Percentiles rank a stretch among this genome's conserved stretches.
Evolutionary conservation across 139 green algal genomes (phyloP).

Genomic region (Mesostigma viride): DNA sequence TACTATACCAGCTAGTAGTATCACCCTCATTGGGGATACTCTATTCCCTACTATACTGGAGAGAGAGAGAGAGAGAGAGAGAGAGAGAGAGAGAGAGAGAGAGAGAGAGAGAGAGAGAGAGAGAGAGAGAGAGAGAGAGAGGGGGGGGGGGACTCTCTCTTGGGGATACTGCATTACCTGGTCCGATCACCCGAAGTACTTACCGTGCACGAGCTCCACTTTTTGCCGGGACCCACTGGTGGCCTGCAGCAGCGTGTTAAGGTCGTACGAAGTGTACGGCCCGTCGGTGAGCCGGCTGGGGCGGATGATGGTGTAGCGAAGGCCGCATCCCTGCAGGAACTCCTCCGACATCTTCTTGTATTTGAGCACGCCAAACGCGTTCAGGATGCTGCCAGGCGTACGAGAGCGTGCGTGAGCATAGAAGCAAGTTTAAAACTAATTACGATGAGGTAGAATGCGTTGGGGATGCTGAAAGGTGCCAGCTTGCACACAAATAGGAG

Average conservation of each 20-base stretch:
- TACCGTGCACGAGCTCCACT: too few species aligned
- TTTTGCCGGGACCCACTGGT: slow-evolving; percentile 18
- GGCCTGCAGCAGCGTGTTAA: slow-evolving; percentile 88
- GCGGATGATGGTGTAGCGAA: slow-evolving; percentile 85
- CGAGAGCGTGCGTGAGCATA: neutral
- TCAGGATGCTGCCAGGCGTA: slow-evolving; percentile 75
- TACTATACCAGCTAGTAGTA: too few species aligned
- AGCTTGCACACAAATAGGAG: neutral
- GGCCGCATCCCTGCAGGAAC: slow-evolving; percentile 39
- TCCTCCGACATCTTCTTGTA: slow-evolving; percentile 74
- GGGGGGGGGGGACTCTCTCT: too few species aligned
- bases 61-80: too few species aligned
- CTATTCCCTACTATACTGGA: too few species aligned
- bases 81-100: too few species aligned
- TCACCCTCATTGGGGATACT: too few species aligned
- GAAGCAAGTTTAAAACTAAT: neutral
- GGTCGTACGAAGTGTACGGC: slow-evolving; percentile 93
- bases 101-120: too few species aligned
- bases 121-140: too few species aligned
- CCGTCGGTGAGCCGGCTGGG: slow-evolving; percentile 85
- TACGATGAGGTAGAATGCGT: neutral
- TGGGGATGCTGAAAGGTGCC: neutral
- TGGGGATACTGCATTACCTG: too few species aligned
- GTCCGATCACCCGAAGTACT: too few species aligned
- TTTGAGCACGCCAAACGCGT: slow-evolving; percentile 86